These are phyloP conservation scores for Calonectria leucothoes DNA, from an alignment of 2,329 filamentous ascomycete species.

Conservation along the genomic window DNA sequence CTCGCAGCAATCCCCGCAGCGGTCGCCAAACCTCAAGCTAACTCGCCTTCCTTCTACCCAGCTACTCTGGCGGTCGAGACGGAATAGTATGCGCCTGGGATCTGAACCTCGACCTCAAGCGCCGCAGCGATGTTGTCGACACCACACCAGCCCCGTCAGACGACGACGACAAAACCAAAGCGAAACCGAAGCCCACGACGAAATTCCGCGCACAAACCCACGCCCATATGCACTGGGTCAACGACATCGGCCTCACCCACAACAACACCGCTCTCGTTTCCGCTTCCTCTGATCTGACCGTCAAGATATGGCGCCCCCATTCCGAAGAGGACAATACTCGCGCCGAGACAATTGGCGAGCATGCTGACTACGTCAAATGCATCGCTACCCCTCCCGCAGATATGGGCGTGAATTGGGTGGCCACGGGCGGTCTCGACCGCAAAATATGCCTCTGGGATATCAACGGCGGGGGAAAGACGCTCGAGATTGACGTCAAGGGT, in stretches of 20 bases:
- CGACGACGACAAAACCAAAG: constrained; percentile 46
- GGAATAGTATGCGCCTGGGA: constrained; percentile 98
- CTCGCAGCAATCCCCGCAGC: constrained; percentile 8
- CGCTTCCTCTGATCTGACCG: constrained; percentile 92
- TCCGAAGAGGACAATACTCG: constrained; percentile 64
- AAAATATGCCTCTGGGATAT: constrained; percentile 96
- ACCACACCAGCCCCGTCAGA: constrained; percentile 45
- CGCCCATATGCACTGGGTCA: constrained; percentile 96
- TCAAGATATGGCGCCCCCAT: constrained; percentile 90
- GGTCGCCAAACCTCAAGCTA: constrained; percentile 22
- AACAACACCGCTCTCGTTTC: constrained; percentile 85
- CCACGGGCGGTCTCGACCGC: constrained; percentile 91
- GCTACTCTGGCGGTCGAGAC: constrained; percentile 95
- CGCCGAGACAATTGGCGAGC: constrained; percentile 83
- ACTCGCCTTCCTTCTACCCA: constrained; percentile 50
- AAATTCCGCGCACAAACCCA: constrained; percentile 71
- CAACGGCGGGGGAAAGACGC: constrained; percentile 83
- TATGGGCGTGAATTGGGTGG: constrained; percentile 82
- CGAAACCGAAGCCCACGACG: constrained; percentile 59
- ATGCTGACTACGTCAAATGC: constrained; percentile 97
- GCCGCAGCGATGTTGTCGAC: constrained; percentile 40
- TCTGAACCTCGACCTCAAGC: constrained; percentile 75
- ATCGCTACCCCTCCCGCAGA: constrained; percentile 78
- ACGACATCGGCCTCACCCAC: constrained; percentile 86
- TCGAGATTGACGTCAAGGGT: constrained; percentile 87